Evolutionary conservation across 148 eudicot species (phyloP), one percentile per base, ranked within the genome.

Genomic region (Cornus suecica): DNA sequence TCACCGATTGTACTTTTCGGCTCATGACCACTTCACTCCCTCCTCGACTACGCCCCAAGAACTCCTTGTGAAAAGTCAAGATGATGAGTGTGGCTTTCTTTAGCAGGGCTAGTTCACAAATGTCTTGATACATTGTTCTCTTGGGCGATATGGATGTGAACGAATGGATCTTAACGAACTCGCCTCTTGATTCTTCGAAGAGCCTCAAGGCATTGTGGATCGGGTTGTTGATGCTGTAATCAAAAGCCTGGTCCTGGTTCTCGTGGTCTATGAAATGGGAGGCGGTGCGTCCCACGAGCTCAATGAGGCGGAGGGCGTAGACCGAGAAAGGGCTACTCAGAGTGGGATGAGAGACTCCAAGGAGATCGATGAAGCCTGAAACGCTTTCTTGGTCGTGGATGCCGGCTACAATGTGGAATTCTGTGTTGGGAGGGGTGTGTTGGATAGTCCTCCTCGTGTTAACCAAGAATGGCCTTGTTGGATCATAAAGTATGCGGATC

Each of bases 71-170:
- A 66, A 80, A 89, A 0, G 97, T 97, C 15, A 95, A 65, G 58
- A 95, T 82, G 15, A 95, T 87, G 14, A 95, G 72, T 9, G 79
- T 76, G 8, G 89, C 86, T 76, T 91, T 87, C 74, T 88, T 82
- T 0, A 72, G 65, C 6, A 95, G 72, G 0, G 97, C 97, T 0
- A 92, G 83, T 73, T 92, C 91, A 61, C 99, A 92, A 3, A 95
- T 81, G 68, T 95, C 99, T 77, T 92, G 99, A 70, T 89, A 92
- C 97, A 92, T 92, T 60, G 94, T 91, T 70, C 85, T 76, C 25
- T 74, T 87, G 0, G 94, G 86, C 0, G 99, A 74, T 0, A 90
- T 82, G 0, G 93, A 77, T 0, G 97, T 95, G 75, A 78, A 92
- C 1, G 83, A 71, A 25, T 81, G 80, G 58, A 91, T 75, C 18